These are phyloP conservation scores for Raddia guianensis DNA, from an alignment of 176 grass and related monocot genomes.

Conservation along the genomic window DNA sequence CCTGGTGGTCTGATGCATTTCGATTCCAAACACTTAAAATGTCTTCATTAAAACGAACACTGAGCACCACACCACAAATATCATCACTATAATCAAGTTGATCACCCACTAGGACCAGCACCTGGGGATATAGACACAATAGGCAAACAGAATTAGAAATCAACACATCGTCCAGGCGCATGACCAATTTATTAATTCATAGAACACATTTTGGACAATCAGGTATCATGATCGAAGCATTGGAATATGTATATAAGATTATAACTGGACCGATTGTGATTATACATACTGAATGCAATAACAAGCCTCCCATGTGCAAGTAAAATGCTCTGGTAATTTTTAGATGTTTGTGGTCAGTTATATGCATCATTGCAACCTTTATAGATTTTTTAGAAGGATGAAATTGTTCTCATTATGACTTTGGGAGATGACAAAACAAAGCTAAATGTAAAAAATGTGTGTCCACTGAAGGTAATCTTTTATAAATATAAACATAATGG, in stretches of 20 bases:
- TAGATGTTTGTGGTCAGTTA: background rate
- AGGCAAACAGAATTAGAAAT: constrained; percentile 19
- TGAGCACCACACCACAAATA: constrained; percentile 88
- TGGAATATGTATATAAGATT: background rate
- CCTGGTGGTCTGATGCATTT: constrained; percentile 89
- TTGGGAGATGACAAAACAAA: background rate
- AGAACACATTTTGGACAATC: background rate
- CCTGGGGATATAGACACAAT: constrained; percentile 50
- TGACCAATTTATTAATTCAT: background rate
- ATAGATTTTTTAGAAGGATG: constrained; percentile 1
- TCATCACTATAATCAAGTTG: constrained; percentile 95
- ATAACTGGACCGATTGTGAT: background rate
- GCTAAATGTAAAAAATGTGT: background rate
- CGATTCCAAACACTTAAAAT: constrained; percentile 98
- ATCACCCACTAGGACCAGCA: constrained; percentile 88
- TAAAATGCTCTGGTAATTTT: background rate
- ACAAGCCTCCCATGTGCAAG: background rate
- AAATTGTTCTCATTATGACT: constrained; percentile 2
- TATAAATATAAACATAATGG: background rate
- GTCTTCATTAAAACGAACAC: constrained; percentile 91
- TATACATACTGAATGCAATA: background rate
- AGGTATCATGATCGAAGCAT: background rate
- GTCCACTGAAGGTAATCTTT: background rate
- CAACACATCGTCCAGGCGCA: background rate
- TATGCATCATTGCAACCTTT: background rate